phyloP scores from a whole-genome alignment of 495 filamentous ascomycete genomes.

The Patellaria atrata region DNA sequence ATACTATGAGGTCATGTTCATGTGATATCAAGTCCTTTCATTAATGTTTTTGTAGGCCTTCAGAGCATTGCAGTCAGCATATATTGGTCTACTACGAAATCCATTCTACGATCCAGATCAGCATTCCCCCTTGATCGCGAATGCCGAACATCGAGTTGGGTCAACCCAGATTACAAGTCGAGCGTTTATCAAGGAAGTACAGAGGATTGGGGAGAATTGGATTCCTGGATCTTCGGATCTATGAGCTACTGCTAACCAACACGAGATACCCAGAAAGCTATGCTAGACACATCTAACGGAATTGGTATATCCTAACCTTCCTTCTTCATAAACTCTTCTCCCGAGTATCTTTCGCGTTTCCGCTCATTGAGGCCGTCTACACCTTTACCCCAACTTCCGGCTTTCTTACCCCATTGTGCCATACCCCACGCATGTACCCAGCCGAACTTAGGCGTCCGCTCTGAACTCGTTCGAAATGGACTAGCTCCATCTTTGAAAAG shows the following conservation, averaged over 20 bases:
- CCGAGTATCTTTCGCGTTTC: conserved; percentile 1
- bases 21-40: not conserved
- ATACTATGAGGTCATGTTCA: not conserved
- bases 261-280: too few relatives aligned
- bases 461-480: conserved; percentile 31
- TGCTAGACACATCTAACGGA: too few relatives aligned
- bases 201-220: conserved; percentile 66
- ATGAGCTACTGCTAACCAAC: conserved; percentile 9
- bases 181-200: conserved; percentile 69
- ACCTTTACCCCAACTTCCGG: conserved; percentile 39
- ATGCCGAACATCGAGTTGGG: conserved; percentile 27
- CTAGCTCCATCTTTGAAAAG: conserved; percentile 29
- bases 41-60: conserved; percentile 47
- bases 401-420: conserved; percentile 37
- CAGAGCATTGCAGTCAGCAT: conserved; percentile 76
- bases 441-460: conserved; percentile 34
- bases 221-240: conserved; percentile 35
- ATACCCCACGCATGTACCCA: conserved; percentile 40
- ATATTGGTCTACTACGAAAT: conserved; percentile 78
- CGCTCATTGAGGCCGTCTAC: conserved; percentile 30
- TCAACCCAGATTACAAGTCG: conserved; percentile 63
- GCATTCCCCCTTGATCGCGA: conserved; percentile 39
- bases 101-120: conserved; percentile 91
- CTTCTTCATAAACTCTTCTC: too few relatives aligned
- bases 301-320: too few relatives aligned